Evolutionary conservation across 2,329 filamentous ascomycete genomes (phyloP), one percentile per base, ranked within the genome.

Genomic region (Apiospora saccharicola): DNA sequence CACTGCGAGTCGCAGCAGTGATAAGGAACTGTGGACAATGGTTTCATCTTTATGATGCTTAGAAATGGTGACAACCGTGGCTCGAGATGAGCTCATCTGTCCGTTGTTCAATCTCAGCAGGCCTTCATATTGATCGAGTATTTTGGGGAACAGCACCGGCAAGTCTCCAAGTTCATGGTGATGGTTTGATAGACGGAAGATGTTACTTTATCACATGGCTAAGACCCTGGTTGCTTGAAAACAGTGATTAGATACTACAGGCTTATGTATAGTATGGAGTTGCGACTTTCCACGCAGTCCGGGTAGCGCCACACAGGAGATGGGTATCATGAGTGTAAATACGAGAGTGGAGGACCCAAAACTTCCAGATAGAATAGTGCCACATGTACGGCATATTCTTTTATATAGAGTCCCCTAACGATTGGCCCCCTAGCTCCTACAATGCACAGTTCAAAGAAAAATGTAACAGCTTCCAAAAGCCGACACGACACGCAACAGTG

Each of bases 281-380:
- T 41, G 34, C 19, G 57, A 41, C 30, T 64, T 37, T 64, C 57
- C 19, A 22, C 22, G 57, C 19, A 14, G n/a, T 41, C 34, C n/a
- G 22, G 57, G 34, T 13, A 16, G 34, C 57, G 67, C 67, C 67
- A 57, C 68, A 43, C 47, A 57, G 47, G 68, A 70, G 34, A 70
- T 70, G 68, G 68, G 68, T 70, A 70, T 70, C 68, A 57, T 70
- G 24, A 53, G 19, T 41, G 67, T 57, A 70, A 70, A 41, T 41
- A 53, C 30, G 68, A 47, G 46, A 70, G 68, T 70, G 34, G 47
- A 70, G 68, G 46, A 70, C 34, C 47, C 37, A 30, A 24, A 26
- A 70, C 30, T 26, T 44, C 41, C 41, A 47, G 67, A 44, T 14
- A 46, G 44, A 68, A 46, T 47, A 68, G 41, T 26, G 41, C 16